phyloP scores from a whole-genome alignment of 208 protist species.

The Naegleria fowleri region DNA sequence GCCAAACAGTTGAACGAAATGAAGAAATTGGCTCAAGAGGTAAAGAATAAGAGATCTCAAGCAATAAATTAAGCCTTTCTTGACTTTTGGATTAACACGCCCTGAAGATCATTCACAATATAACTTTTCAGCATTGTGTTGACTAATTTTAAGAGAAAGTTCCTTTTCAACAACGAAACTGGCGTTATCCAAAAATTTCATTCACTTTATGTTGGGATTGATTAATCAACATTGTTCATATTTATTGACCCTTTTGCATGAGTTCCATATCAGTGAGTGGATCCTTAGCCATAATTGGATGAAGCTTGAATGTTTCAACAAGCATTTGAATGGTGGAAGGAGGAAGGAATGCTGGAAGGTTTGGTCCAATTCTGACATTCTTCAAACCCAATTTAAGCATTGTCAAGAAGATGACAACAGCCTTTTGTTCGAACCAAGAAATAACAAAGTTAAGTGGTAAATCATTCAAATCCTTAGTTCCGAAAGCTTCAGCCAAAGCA shows the following conservation, averaged over 20 bases:
- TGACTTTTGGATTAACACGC: too few species aligned
- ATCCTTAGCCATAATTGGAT: slow-evolving; percentile 38
- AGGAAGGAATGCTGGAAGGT: slow-evolving; percentile 63
- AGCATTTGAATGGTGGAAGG: slow-evolving; percentile 53
- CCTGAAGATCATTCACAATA: too few species aligned
- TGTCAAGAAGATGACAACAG: slow-evolving; percentile 62
- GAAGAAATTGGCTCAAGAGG: slow-evolving; percentile 8
- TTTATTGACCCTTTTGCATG: slow-evolving; percentile 33
- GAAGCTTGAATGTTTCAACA: slow-evolving; percentile 54
- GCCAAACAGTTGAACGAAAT: background rate
- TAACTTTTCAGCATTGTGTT: too few species aligned
- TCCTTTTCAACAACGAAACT: too few species aligned
- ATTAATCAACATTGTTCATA: too few species aligned
- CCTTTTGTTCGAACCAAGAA: slow-evolving; percentile 83
- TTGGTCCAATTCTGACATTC: slow-evolving; percentile 65
- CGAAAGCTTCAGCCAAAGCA: slow-evolving; percentile 49
- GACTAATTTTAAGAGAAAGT: too few species aligned
- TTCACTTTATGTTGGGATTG: too few species aligned
- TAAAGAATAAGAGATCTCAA: background rate
- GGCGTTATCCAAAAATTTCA: too few species aligned
- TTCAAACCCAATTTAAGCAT: slow-evolving; percentile 60
- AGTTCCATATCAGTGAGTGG: slow-evolving; percentile 29
- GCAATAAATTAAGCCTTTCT: too few species aligned
- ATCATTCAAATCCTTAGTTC: slow-evolving; percentile 42
- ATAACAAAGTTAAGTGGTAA: slow-evolving; percentile 60